Base-by-base conservation (phyloP, 495 filamentous ascomycete species). In the Aspergillus panamensis region DNA sequence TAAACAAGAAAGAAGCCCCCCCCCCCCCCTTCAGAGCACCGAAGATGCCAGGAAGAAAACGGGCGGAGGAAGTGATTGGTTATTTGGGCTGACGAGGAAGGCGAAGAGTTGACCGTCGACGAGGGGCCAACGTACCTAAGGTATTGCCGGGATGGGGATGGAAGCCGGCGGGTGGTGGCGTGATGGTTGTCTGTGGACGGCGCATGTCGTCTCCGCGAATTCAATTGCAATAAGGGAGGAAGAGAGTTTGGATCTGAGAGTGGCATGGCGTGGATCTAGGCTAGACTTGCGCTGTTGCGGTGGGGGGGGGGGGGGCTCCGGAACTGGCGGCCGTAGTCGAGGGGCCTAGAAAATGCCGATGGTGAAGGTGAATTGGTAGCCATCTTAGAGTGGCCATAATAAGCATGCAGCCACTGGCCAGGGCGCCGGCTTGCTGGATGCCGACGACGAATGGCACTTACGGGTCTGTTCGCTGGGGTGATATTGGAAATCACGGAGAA, bases 101-200 rank as follows among this genome's bases (percentile, higher is more conserved):
- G 70, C 67, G 58, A 84, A 82, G 57, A 80, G 78, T 51, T 81
- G 78, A 3, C n/a, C n/a, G n/a, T n/a, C n/a, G n/a, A n/a, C n/a
- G n/a, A n/a, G n/a, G 78, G 78, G 0, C 77, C 78, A 48, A 77
- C 80, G 61, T 82, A 82, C n/a, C n/a, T n/a, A n/a, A n/a, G n/a
- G n/a, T n/a, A n/a, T n/a, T n/a, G n/a, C n/a, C n/a, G n/a, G n/a
- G n/a, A n/a, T n/a, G 65, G 21, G 67, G 61, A 4, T 67, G 66
- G 59, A 79, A 74, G 10, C 71, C 73, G 19, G 73, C 73, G 4
- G 19, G 73, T 72, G 4, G 73, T 75, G 10, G 67, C 70, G 53
- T 70, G 70, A 14, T 64, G 66, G 59, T 82, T 76, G 31, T 73
- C 71, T n/a, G 42, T 77, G 70, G 25, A 82, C 69, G 20, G 69